Base-by-base conservation (phyloP, 371 early-diverging fungal genomes). In the Syncephalastrum contaminatum region DNA sequence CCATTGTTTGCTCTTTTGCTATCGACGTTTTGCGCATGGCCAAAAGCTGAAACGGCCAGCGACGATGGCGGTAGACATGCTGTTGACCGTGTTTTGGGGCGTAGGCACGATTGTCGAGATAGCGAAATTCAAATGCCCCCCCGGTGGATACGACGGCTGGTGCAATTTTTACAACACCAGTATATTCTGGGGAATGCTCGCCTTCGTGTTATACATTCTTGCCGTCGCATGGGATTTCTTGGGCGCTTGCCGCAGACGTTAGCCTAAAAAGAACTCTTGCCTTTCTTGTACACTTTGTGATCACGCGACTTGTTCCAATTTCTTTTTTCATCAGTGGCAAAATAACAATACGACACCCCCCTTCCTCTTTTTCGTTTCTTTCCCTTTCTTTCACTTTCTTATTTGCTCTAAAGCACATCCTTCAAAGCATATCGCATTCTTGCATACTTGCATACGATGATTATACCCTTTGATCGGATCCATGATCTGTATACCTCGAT, bases 151-250 rank as follows among this genome's bases (percentile, higher is more conserved):
- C 30, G 55, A 69, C 44, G 66, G 43, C 44, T 79, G 80, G 80
- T 82, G 83, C 56, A 71, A 80, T 54, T 79, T 57, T 60, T 82
- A 82, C 51, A 82, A 82, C 56, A 63, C 74, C 14, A 78, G 79
- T 22, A 65, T 82, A 4, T 82, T 82, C 53, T 72, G 72, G 45
- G 80, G 72, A 0, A 72, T 80, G 54, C 21, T 78, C 27, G 73
- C 79, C 0, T 70, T 80, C 57, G 63, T 54, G 0, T 51, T 67
- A 19, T 82, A 71, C 58, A 53, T 80, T 16, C 64, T 60, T 0
- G 66, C 73, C 0, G 56, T 78, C 22, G 63, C 58, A 4, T 78
- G 80, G 80, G 80, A 82, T 46, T 58, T 71, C 36, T 64, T 75
- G 48, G 80, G 79, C 1, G 71, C 75, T 3, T 75, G 73, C 16